These are phyloP conservation scores for Closterium sp. DNA, from an alignment of 139 green algal genomes.

Conservation along the genomic window DNA sequence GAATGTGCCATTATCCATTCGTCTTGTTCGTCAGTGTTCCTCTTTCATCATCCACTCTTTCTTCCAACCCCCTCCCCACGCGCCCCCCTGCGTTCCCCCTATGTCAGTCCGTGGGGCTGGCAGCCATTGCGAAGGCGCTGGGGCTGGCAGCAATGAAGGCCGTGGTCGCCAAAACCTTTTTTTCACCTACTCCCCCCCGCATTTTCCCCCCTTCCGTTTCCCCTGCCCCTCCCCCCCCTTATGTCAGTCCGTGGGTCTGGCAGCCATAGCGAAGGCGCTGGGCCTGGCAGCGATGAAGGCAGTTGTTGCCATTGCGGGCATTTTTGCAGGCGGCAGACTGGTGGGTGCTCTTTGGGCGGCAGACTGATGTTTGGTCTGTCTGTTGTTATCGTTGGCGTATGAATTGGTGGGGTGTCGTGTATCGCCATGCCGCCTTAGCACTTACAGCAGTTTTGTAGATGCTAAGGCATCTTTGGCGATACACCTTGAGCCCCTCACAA, in stretches of 20 bases:
- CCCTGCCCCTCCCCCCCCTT: too few species aligned
- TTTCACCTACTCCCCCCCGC: too few species aligned
- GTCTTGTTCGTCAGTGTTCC: not conserved
- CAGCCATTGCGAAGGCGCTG: constrained; percentile 79
- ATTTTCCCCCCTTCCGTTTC: too few species aligned
- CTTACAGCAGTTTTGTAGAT: too few species aligned
- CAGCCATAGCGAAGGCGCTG: constrained; percentile 79
- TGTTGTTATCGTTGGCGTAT: too few species aligned
- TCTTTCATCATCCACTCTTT: not conserved
- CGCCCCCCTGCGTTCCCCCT: not conserved
- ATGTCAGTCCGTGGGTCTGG: constrained; percentile 17
- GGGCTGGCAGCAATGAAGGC: constrained; percentile 90
- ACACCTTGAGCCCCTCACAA: too few species aligned
- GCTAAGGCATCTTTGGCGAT: too few species aligned
- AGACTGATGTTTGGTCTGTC: constrained; percentile 44
- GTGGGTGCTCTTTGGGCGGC: constrained; percentile 61
- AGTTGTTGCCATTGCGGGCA: constrained; percentile 76
- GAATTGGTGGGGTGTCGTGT: too few species aligned
- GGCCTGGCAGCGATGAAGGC: constrained; percentile 90
- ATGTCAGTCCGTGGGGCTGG: constrained; percentile 16
- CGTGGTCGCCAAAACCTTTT: constrained; percentile 24
- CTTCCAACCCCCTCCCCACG: not conserved
- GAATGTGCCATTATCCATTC: too few species aligned
- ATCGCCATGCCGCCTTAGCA: too few species aligned
- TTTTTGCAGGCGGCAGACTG: constrained; percentile 70